Evolutionary conservation across 805 yeast species (phyloP).

Genomic region (Candida suzukii): DNA sequence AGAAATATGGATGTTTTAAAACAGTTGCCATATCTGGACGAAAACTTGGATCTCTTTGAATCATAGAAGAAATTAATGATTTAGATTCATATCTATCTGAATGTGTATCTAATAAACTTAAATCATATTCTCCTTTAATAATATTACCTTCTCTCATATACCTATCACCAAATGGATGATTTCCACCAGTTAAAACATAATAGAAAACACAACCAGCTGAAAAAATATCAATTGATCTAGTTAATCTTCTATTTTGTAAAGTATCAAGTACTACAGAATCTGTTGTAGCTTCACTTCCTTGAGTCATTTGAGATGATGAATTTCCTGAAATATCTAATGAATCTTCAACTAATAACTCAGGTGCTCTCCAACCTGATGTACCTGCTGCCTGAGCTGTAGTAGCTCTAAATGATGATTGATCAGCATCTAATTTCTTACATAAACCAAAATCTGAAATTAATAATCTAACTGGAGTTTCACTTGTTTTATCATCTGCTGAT

Average conservation of each 20-base stretch:
- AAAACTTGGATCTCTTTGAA: slow-evolving; percentile 50
- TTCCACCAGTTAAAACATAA: slow-evolving; percentile 75
- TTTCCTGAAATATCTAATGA: slow-evolving; percentile 8
- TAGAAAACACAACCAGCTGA: slow-evolving; percentile 92
- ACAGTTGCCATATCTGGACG: slow-evolving; percentile 70
- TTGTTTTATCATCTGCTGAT: slow-evolving; percentile 9
- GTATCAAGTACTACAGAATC: slow-evolving; percentile 32
- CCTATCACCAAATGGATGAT: slow-evolving; percentile 93
- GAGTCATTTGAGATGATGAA: slow-evolving; percentile 65
- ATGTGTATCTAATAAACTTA: slow-evolving; percentile 37
- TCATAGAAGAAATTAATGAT: slow-evolving; percentile 70
- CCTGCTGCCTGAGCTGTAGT: slow-evolving; percentile 94
- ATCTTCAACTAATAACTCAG: slow-evolving; percentile 60
- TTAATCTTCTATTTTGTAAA: slow-evolving; percentile 51
- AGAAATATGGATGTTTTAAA: slow-evolving; percentile 81
- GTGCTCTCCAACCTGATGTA: slow-evolving; percentile 98
- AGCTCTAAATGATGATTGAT: slow-evolving; percentile 89
- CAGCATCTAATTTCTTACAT: slow-evolving; percentile 85
- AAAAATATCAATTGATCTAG: slow-evolving; percentile 88
- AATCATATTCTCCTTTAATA: slow-evolving; percentile 52
- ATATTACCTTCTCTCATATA: slow-evolving; percentile 86
- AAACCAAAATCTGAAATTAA: slow-evolving; percentile 94
- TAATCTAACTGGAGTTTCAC: slow-evolving; percentile 48
- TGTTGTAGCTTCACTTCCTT: slow-evolving; percentile 5
- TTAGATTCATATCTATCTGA: slow-evolving; percentile 56